Evolutionary conservation across 768 basidiomycete species (phyloP), one percentile per base, ranked within the genome.

Genomic region (Rhizopogon roseolus): DNA sequence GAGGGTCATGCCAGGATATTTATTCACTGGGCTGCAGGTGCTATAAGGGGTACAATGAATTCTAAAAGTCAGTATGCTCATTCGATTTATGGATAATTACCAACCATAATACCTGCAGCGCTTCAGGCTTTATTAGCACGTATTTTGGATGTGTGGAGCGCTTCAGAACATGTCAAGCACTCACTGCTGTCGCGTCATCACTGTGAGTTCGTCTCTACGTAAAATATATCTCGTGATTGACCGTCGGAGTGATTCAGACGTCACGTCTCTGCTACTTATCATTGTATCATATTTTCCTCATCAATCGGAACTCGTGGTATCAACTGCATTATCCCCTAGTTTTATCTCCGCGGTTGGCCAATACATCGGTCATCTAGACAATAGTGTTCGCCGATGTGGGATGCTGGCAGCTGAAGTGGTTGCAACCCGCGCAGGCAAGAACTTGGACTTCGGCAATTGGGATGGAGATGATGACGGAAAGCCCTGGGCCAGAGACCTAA

Each of bases 321-420:
- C 72, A 8, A 66, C 88, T 4, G 76, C 82, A 2, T 67, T 79
- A 29, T 83, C 81, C 11, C 73, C 83, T 5, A 54, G 73, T 1
- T 86, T 98, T 63, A 77, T 98, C 57, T 71, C 74, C 19, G 82
- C 82, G 11, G 76, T 97, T 43, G 81, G 85, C 6, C 68, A 71
- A 5, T 98, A 97, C 63, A 82, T 99, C 42, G 77, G 77, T 1
- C 92, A 96, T 67, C 70, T 85, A 6, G 92, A 96, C 50, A 70
- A 75, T 1, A 76, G 84, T 4, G 79, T 97, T 17, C 85, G 96
- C 4, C 79, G 86, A 25, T 89, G 93, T 60, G 97, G 97, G 3
- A 96, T 99, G 93, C 78, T 98, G 34, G 84, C 82, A 0, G 96
- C 90, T 0, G 96, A 99, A 69, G 74, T 87, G 16, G 78, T 88